Conservation (phyloP, 2,329 filamentous ascomycete species). For the Aspergillus sp. region DNA sequence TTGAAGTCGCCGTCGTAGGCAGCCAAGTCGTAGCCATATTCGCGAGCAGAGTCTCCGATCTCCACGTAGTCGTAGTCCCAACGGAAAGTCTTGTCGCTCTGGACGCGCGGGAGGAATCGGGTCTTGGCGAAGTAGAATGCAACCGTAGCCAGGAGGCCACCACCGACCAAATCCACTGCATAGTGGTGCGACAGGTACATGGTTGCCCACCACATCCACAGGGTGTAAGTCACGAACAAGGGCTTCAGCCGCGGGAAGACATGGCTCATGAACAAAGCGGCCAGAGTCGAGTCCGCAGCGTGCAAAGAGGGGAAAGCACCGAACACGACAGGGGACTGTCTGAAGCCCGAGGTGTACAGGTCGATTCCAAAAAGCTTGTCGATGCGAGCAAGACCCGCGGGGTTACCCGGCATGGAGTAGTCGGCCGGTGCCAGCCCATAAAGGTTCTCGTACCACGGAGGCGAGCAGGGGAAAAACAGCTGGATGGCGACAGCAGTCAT, state of each 20-base stretch:
- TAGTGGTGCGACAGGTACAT: constrained; percentile 99
- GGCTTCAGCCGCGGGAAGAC: constrained; percentile 82
- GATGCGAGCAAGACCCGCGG: constrained; percentile 83
- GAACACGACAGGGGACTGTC: constrained; percentile 85
- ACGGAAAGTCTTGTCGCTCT: constrained; percentile 80
- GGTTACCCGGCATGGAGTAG: constrained; percentile 86
- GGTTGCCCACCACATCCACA: constrained; percentile 98
- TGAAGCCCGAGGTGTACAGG: constrained; percentile 90
- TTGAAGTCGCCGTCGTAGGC: constrained; percentile 59
- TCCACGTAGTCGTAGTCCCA: constrained; percentile 98
- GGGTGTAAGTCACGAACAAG: constrained; percentile 78
- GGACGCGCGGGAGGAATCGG: constrained; percentile 78
- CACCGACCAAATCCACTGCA: constrained; percentile 86
- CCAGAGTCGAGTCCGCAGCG: constrained; percentile 82
- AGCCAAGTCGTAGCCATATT: constrained; percentile 58
- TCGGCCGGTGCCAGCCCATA: constrained; percentile 89
- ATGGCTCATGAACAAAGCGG: constrained; percentile 90
- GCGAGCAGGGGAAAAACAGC: constrained; percentile 87
- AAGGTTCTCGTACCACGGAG: constrained; percentile 95
- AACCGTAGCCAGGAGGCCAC: constrained; percentile 73
- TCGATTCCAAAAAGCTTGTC: constrained; percentile 89
- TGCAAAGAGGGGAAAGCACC: constrained; percentile 94
- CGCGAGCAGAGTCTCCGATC: constrained; percentile 64
- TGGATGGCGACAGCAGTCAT: constrained; percentile 85
- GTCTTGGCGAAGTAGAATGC: constrained; percentile 81